Base-by-base conservation (phyloP, 495 filamentous ascomycete species). In the Chaetomidium leptoderma region DNA sequence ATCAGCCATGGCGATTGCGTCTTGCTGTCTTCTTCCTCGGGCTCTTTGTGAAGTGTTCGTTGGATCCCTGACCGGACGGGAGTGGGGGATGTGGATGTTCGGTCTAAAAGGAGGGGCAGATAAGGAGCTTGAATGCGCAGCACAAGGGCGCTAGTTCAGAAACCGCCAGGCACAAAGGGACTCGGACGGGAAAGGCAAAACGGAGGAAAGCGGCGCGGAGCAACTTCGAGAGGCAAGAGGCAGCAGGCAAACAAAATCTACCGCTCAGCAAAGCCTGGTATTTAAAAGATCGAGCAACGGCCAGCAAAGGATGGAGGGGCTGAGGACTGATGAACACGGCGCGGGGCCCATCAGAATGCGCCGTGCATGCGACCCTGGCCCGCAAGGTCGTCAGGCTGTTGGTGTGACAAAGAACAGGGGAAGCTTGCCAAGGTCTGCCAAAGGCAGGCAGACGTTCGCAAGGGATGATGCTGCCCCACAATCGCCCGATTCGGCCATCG, bases 1-100 rank as follows among this genome's bases (percentile, higher is more conserved):
- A 71, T 91, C 88, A 64, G 82, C 77, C 88, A 91, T 92, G 59
- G 58, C 68, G 63, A 39, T 36, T 45, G 37, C 54, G 42, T 43
- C 23, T 44, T 23, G 26, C 4, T 33, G 21, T 27, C 43, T 17
- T 30, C 4, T 9, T 3, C 21, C 33, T 13, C 6, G 5, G 21
- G 21, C 6, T 36, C 36, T 30, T n/a, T 26, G 36, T 11, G 26
- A 33, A n/a, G 47, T 53, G 14, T 29, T 36, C n/a, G 36, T 5
- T 21, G 24, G 39, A 16, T 26, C 16, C 26, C 17, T 32, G 47
- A 14, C 14, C n/a, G n/a, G n/a, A n/a, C n/a, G n/a, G 47, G 37
- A 37, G 47, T 35, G 47, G 45, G 29, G 24, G 23, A n/a, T n/a
- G n/a, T n/a, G 30, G 46, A 9, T 7, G 42, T 1, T 49, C 46